Evolutionary conservation across 148 eudicot species (phyloP), one percentile per base, ranked within the genome.

Genomic region (Nepenthes mirabilis): DNA sequence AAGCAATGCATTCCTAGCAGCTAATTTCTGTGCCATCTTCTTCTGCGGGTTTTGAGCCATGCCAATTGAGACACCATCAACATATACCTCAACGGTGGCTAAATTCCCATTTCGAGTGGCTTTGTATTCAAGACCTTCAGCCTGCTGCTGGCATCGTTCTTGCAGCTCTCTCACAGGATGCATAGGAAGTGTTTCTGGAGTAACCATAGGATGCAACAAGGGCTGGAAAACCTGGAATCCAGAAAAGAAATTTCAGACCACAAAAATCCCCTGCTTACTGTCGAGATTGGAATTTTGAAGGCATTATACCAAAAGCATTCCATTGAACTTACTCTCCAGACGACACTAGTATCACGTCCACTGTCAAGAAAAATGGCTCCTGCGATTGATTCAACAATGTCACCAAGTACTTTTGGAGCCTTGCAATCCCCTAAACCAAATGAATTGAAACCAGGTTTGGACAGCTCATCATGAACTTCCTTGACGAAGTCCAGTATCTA

Each of bases 381-480:
- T 67, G 96, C 99, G 65, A 93, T 88, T 51, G 99, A 93, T 75
- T 93, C 99, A 56, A 93, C 71, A 68, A 88, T 93, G 68, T 93
- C 99, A 36, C 99, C 99, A 35, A 93, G 96, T 66, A 93, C 99
- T 76, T 93, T 93, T 47, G 99, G 96, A 55, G 99, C 99, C 82
- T 88, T 93, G 83, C 96, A 88, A 68, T 93, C 99, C 70, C 99
- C 95, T 65, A 88, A 78, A 36, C 99, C 99, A 74, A 88, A 93
- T 45, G 95, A 93, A 59, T 93, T 93, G 57, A 84, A 80, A 8
- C 89, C 84, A 11, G 91, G 84, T 69, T 84, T 88, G 63, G 73
- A 84, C 47, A 75, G 49, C 61, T 93, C 96, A 60, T 68, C 67
- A 57, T 82, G 70, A 64, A 81, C 91, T 79, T 88, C 99, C 80